These are phyloP conservation scores for Endothia cerciana DNA, from an alignment of 2,329 filamentous ascomycete species.

Conservation along the genomic window DNA sequence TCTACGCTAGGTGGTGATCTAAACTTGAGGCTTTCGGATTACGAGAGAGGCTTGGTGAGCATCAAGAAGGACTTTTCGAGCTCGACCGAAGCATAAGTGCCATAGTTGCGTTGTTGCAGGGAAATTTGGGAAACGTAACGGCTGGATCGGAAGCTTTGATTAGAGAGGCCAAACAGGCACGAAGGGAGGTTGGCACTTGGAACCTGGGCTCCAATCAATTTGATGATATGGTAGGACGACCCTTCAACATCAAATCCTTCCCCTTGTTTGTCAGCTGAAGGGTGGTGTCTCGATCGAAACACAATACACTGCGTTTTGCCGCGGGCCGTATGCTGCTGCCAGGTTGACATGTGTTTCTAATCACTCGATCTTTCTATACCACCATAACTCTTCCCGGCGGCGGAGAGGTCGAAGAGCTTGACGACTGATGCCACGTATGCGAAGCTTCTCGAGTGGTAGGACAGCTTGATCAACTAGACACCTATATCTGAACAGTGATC, in stretches of 20 bases:
- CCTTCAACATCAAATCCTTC: background rate
- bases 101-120: background rate
- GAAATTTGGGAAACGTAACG: background rate
- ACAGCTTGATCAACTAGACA: background rate
- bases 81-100: background rate
- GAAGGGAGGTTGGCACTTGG: background rate
- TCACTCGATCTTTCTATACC: background rate
- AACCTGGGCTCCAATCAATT: background rate
- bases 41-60: slow-evolving; percentile 14
- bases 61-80: slow-evolving; percentile 19
- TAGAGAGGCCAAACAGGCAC: background rate
- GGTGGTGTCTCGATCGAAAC: background rate
- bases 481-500: background rate
- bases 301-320: background rate
- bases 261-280: background rate
- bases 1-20: background rate
- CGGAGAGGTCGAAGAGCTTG: background rate
- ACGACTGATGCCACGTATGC: background rate
- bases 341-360: background rate
- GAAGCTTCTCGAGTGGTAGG: background rate
- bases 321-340: background rate
- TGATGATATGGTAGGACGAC: background rate
- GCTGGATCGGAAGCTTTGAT: background rate
- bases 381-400: background rate
- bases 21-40: background rate